Evolutionary conservation across 1,284 basidiomycete species (phyloP).

Genomic region (Ceratobasidium papillatum): DNA sequence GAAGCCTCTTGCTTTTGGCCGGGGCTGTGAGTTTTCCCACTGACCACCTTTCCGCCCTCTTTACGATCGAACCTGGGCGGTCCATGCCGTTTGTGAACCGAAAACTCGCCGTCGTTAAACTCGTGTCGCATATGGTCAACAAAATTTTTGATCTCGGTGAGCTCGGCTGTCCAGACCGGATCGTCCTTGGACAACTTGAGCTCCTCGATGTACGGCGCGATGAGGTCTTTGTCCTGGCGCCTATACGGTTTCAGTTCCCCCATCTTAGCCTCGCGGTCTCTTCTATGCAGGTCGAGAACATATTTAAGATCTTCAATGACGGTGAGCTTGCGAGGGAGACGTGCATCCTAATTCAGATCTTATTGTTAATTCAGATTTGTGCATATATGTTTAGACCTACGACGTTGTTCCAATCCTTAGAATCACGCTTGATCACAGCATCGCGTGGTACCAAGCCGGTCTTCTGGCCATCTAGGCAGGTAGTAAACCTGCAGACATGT

Average conservation of each 20-base stretch:
- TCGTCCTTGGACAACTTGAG: slow-evolving; percentile 57
- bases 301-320: slow-evolving; percentile 30
- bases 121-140: slow-evolving; percentile 18
- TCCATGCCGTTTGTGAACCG: slow-evolving; percentile 12
- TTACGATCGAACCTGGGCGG: background rate
- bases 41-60: background rate
- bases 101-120: slow-evolving; percentile 9
- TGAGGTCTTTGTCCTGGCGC: background rate
- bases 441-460: slow-evolving; percentile 4
- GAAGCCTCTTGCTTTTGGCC: slow-evolving; percentile 15
- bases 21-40: slow-evolving; percentile 13
- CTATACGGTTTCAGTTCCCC: background rate
- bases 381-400: background rate
- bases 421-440: background rate
- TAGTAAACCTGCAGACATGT: background rate
- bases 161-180: slow-evolving; percentile 51
- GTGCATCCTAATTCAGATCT: background rate
- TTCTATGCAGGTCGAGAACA: background rate
- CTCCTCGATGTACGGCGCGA: slow-evolving; percentile 46
- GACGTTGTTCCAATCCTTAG: slow-evolving; percentile 14
- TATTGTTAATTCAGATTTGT: background rate
- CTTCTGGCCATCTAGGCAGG: slow-evolving; percentile 29
- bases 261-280: slow-evolving; percentile 2
- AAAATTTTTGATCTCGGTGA: slow-evolving; percentile 3
- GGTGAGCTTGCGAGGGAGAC: background rate